Percentiles rank a stretch among this genome's conserved stretches.
phyloP scores from a whole-genome alignment of 441 rosid genomes.

The Pelargonium australe region DNA sequence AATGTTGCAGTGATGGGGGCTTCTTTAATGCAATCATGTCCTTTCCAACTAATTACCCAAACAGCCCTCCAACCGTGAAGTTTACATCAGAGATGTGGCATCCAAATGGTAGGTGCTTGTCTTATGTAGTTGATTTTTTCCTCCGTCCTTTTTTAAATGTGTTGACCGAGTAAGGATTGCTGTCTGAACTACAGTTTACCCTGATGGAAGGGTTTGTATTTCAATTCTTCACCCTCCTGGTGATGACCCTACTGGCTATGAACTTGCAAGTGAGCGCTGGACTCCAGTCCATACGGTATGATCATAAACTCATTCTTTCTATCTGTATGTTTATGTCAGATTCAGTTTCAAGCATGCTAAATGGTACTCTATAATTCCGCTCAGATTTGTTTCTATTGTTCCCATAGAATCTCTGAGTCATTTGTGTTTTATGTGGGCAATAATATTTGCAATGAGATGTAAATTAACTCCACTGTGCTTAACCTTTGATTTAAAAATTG shows the following conservation, averaged over 20 bases:
- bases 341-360: too few relatives aligned
- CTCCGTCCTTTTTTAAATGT: not conserved
- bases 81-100: conserved; percentile 62
- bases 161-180: not conserved
- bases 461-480: too few relatives aligned
- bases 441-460: too few relatives aligned
- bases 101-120: conserved; percentile 42
- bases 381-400: too few relatives aligned
- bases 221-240: conserved; percentile 50
- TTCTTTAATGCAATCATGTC: conserved; percentile 52
- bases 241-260: conserved; percentile 46
- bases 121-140: not conserved
- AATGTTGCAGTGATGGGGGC: conserved; percentile 49
- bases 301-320: not conserved
- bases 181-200: conserved; percentile 24
- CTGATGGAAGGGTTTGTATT: conserved; percentile 42
- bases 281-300: conserved; percentile 40
- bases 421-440: too few relatives aligned
- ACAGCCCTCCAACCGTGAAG: conserved; percentile 49
- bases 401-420: too few relatives aligned
- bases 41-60: conserved; percentile 45
- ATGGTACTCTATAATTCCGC: too few relatives aligned
- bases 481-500: too few relatives aligned
- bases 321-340: not conserved
- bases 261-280: conserved; percentile 46